phyloP scores from a whole-genome alignment of 345 rosid genomes.

The Moricandia arvensis region DNA sequence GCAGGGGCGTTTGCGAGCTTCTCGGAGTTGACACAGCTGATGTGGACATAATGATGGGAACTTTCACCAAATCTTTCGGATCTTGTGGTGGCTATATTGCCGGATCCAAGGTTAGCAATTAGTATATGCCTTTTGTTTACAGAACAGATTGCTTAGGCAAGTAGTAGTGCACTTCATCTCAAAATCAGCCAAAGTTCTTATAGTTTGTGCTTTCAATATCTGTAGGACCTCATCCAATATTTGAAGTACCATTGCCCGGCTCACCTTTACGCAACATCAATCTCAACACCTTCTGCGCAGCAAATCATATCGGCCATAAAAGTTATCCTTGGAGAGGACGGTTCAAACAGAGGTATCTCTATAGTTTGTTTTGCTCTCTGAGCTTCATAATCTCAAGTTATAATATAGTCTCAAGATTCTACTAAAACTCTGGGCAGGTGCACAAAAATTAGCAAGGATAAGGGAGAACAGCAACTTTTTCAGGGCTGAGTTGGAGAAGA shows the following conservation, averaged over 20 bases:
- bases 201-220: neutral
- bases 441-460: slow-evolving; percentile 78
- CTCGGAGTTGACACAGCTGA: slow-evolving; percentile 88
- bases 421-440: slow-evolving; percentile 46
- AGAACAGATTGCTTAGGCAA: neutral
- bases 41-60: slow-evolving; percentile 98
- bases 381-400: neutral
- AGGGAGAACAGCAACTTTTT: slow-evolving; percentile 78
- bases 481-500: slow-evolving; percentile 79
- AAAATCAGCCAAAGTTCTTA: neutral
- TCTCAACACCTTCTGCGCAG: slow-evolving; percentile 86
- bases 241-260: slow-evolving; percentile 77
- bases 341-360: slow-evolving; percentile 73
- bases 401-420: neutral
- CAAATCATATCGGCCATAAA: slow-evolving; percentile 79
- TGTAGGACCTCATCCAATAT: slow-evolving; percentile 69
- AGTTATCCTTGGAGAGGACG: slow-evolving; percentile 89
- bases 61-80: slow-evolving; percentile 94
- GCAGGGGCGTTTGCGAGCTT: slow-evolving; percentile 93
- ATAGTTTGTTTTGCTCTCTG: neutral
- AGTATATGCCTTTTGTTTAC: neutral
- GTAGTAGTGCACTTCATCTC: neutral
- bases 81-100: slow-evolving; percentile 98
- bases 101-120: slow-evolving; percentile 71
- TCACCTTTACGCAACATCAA: slow-evolving; percentile 89